These are phyloP conservation scores for Teunomyces panamensis DNA, from an alignment of 805 yeast genomes.

Conservation along the genomic window DNA sequence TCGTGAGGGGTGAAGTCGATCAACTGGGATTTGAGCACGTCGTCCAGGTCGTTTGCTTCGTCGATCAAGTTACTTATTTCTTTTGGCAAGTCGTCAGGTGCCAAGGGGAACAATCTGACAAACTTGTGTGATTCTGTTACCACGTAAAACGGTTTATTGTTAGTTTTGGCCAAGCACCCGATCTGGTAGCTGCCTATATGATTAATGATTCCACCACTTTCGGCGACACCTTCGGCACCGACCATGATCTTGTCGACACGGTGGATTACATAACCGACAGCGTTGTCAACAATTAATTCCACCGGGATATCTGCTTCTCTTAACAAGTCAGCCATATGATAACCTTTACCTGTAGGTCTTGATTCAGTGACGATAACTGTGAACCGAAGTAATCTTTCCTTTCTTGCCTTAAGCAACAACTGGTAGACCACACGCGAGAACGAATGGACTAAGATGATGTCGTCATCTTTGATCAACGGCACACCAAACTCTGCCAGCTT, in stretches of 20 bases:
- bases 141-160: constrained; percentile 91
- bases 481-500: constrained; percentile 85
- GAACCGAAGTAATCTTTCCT: constrained; percentile 71
- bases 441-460: constrained; percentile 85
- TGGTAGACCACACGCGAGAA: constrained; percentile 86
- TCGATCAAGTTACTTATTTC: constrained; percentile 24
- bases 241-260: constrained; percentile 90
- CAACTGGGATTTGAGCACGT: constrained; percentile 30
- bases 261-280: constrained; percentile 89
- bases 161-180: constrained; percentile 85
- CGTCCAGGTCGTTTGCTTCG: constrained; percentile 18
- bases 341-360: constrained; percentile 77
- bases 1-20: constrained; percentile 96
- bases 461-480: constrained; percentile 91
- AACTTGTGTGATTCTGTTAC: constrained; percentile 95
- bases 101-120: constrained; percentile 91
- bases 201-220: constrained; percentile 96
- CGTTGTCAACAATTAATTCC: constrained; percentile 83
- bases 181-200: constrained; percentile 93
- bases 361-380: constrained; percentile 92
- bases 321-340: constrained; percentile 64
- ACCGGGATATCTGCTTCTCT: constrained; percentile 79
- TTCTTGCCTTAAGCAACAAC: constrained; percentile 70
- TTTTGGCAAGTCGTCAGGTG: constrained; percentile 85
- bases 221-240: constrained; percentile 99